Conservation (phyloP, 140 eudicot genomes). For the Bidens hawaiensis region DNA sequence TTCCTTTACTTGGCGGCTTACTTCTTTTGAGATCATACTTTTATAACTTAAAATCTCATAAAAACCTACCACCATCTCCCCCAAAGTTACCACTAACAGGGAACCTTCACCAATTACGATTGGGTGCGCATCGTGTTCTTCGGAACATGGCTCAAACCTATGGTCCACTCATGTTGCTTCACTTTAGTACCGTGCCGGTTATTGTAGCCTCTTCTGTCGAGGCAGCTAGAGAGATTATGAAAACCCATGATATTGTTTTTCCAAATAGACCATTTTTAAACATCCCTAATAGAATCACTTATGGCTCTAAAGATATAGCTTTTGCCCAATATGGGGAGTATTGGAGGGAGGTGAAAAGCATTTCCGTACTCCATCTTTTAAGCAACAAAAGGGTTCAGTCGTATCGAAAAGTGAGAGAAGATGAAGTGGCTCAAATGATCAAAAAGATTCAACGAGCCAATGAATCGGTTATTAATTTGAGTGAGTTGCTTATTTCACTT, state of each 20-base stretch:
- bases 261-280: conserved; percentile 21
- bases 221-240: no score
- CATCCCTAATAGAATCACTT: conserved; percentile 1
- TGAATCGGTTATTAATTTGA: conserved; percentile 4
- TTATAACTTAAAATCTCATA: conserved; percentile 14
- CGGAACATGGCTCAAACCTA: conserved; percentile 20
- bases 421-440: conserved; percentile 11
- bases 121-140: conserved; percentile 36
- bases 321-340: conserved; percentile 30
- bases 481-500: conserved; percentile 19
- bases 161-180: conserved; percentile 42
- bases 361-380: no score
- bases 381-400: no score
- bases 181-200: background rate
- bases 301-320: conserved; percentile 27
- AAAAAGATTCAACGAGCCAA: background rate
- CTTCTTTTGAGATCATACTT: conserved; percentile 1
- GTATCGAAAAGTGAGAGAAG: conserved; percentile 19
- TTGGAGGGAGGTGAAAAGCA: conserved; percentile 37
- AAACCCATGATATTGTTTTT: conserved; percentile 4
- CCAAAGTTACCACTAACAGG: conserved; percentile 45
- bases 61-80: no score
- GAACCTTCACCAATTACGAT: conserved; percentile 45
- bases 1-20: conserved; percentile 1
- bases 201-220: no score